Percentiles rank a stretch among this genome's conserved stretches.
Evolutionary conservation across 73 alveolate species (phyloP).

Genomic region (Stentor coeruleus): DNA sequence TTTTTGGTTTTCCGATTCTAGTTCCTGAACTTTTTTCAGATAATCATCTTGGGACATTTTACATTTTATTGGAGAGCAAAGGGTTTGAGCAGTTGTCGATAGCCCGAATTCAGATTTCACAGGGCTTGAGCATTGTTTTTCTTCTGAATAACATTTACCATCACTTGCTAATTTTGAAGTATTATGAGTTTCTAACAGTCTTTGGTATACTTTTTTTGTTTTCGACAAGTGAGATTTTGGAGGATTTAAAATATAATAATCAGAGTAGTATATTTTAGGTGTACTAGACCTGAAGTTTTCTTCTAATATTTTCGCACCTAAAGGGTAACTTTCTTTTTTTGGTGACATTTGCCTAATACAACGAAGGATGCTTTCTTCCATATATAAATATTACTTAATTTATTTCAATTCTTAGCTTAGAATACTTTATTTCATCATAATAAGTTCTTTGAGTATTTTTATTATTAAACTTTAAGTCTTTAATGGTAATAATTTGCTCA

Average conservation of each 20-base stretch:
- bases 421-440: no score
- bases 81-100: background rate
- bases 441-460: no score
- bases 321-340: background rate
- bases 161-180: no score
- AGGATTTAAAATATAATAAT: constrained; percentile 18
- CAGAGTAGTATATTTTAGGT: background rate
- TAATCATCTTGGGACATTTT: background rate
- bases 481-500: no score
- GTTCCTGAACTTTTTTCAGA: background rate
- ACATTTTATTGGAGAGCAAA: background rate
- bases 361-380: background rate
- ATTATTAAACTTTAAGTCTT: no score
- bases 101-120: background rate
- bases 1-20: background rate
- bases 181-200: no score
- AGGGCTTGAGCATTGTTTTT: background rate
- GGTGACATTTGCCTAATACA: constrained; percentile 1
- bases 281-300: background rate
- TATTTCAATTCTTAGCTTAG: no score
- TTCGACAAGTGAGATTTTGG: background rate
- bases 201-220: background rate
- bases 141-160: no score
- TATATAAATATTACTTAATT: no score
- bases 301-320: background rate